Base-by-base conservation (phyloP, 225 moss, liverwort and hornwort species). In the Pseudoscleropodium purum region DNA sequence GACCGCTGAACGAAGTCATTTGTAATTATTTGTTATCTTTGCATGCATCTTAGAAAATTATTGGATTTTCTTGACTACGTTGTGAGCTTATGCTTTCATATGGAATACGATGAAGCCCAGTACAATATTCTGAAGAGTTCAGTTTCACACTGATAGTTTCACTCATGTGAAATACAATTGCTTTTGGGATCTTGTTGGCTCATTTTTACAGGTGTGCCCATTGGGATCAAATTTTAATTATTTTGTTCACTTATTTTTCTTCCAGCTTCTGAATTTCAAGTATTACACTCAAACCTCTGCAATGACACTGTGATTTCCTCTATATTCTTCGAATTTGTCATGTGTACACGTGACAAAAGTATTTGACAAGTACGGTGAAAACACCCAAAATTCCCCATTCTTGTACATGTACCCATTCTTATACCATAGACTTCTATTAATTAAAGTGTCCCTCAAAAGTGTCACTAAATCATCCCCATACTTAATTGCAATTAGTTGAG, bases 1-100 rank as follows among this genome's bases (percentile, higher is more conserved):
- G 90, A 88, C 82, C 87, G 64, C 54, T 95, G 83, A 94, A 74
- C 60, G 69, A 75, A 75, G 85, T 30, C 26, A n/a, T 57, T 83
- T 39, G 10, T 78, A 57, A 83, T 49, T 60, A 39, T 25, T 31
- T 10, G 76, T 52, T 77, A 10, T 82, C 54, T 82, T 27, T 79
- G 83, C 33, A 59, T 70, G 45, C 75, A 86, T 47, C 57, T 14
- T 66, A 24, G 29, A 43, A 47, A 47, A 47, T 47, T 61, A 82
- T 86, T 56, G 89, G 43, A n/a, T 37, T 88, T 76, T 41, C 23
- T 52, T 81, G 49, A 19, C 64, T 51, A 30, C 54, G 52, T 45
- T 51, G 54, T 83, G 61, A 82, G 54, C 75, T 54, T 41, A n/a
- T n/a, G 84, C 73, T 72, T 74, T 25, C 56, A 77, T 34, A 43